Conservation (phyloP, 805 yeast genomes). For the Cephaloascus fragrans region DNA sequence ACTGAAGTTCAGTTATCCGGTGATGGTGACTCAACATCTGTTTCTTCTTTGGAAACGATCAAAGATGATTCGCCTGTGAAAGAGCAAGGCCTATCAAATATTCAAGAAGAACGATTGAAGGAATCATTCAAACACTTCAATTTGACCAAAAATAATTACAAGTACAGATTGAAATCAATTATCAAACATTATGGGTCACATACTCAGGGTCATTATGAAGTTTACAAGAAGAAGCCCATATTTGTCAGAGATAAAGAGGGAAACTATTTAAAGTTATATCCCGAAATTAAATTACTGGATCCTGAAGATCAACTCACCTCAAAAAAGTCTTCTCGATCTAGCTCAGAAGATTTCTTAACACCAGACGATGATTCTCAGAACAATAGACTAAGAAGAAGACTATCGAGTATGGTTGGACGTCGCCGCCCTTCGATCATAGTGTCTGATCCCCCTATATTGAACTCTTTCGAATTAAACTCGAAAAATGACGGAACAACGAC, state of each 20-base stretch:
- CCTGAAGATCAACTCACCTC: constrained; percentile 7
- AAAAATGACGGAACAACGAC: neutral
- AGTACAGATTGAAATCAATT: constrained; percentile 58
- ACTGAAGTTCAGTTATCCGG: constrained; percentile 6
- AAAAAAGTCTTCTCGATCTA: constrained; percentile 6
- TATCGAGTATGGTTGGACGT: constrained; percentile 12
- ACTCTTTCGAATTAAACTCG: neutral
- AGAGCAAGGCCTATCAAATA: neutral
- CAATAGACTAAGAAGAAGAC: constrained; percentile 10
- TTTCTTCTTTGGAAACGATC: constrained; percentile 3
- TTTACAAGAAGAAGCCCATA: constrained; percentile 69
- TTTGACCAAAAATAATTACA: constrained; percentile 29
- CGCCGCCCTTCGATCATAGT: constrained; percentile 7
- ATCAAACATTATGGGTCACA: constrained; percentile 87
- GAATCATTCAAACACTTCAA: constrained; percentile 25
- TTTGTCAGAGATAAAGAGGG: constrained; percentile 37
- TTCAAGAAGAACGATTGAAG: constrained; percentile 22
- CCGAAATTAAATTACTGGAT: constrained; percentile 23
- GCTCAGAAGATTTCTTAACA: constrained; percentile 1
- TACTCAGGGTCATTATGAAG: constrained; percentile 83
- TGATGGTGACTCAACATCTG: neutral
- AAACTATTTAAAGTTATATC: constrained; percentile 26
- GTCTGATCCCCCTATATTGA: neutral
- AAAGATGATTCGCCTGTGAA: constrained; percentile 1
- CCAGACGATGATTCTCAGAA: constrained; percentile 9